These are phyloP conservation scores for Curvularia sp. DNA, from an alignment of 2,329 filamentous ascomycete genomes.

Conservation along the genomic window DNA sequence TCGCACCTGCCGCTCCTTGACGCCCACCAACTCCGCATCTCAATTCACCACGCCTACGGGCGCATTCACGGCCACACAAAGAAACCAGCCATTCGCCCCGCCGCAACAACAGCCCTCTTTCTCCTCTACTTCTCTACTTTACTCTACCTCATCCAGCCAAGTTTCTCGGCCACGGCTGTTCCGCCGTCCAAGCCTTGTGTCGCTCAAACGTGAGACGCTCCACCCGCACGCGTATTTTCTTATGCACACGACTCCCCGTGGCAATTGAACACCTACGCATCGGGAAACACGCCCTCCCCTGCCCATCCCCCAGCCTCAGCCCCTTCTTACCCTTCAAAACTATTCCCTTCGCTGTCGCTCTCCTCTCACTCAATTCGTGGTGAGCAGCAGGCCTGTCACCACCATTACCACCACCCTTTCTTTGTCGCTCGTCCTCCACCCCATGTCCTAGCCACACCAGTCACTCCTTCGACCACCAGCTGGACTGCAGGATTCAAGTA, in stretches of 20 bases:
- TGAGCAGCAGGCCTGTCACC: slow-evolving; percentile 51
- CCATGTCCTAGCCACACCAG: slow-evolving; percentile 38
- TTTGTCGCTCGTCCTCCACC: slow-evolving; percentile 14
- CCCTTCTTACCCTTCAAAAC: slow-evolving; percentile 29
- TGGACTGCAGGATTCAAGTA: slow-evolving; percentile 42
- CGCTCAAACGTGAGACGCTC: slow-evolving; percentile 43
- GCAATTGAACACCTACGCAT: slow-evolving; percentile 19
- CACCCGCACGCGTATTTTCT: slow-evolving; percentile 31
- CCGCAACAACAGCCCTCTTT: slow-evolving; percentile 10
- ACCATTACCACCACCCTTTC: slow-evolving; percentile 30
- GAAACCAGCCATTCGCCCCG: slow-evolving; percentile 19
- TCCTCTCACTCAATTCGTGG: slow-evolving; percentile 40
- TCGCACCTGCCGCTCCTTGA: slow-evolving; percentile 38
- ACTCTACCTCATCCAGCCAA: slow-evolving; percentile 20
- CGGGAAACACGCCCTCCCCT: slow-evolving; percentile 17
- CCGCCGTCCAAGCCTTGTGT: slow-evolving; percentile 37
- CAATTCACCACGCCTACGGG: slow-evolving; percentile 9
- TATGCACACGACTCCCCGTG: slow-evolving; percentile 41
- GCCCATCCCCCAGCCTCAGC: slow-evolving; percentile 20
- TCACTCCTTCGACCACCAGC: slow-evolving; percentile 47
- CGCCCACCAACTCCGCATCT: slow-evolving; percentile 1
- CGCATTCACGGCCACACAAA: slow-evolving; percentile 27
- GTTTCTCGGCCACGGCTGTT: slow-evolving; percentile 22
- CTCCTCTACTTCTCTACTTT: slow-evolving; percentile 13
- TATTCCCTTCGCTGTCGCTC: slow-evolving; percentile 37